Conservation (phyloP, 2,329 filamentous ascomycete species). For the Arthrobotrys conoides region DNA sequence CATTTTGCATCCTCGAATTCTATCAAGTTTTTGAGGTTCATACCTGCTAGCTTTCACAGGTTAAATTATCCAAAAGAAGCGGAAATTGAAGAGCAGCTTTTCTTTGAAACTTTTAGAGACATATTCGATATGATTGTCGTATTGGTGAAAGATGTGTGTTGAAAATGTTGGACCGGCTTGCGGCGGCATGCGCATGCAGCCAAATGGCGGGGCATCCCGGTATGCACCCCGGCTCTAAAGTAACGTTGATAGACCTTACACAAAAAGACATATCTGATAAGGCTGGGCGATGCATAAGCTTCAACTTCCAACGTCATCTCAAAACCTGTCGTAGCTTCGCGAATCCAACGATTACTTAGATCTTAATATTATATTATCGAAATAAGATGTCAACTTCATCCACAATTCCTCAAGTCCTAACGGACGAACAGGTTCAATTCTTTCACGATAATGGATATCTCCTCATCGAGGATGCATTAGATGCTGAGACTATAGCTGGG, state of each 20-base stretch:
- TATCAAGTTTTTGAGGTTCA: too few species aligned
- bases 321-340: not conserved
- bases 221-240: constrained; percentile 13
- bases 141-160: constrained; percentile 22
- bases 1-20: not conserved
- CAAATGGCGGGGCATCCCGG: constrained; percentile 21
- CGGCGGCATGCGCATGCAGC: constrained; percentile 21
- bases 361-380: not conserved
- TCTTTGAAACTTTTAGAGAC: too few species aligned
- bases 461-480: constrained; percentile 83
- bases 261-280: constrained; percentile 9
- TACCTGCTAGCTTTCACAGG: too few species aligned
- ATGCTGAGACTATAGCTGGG: constrained; percentile 74
- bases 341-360: not conserved
- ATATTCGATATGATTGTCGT: too few species aligned
- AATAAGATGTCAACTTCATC: constrained; percentile 36
- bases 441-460: constrained; percentile 92
- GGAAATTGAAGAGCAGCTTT: not conserved
- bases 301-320: not conserved
- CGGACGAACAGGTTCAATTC: constrained; percentile 77
- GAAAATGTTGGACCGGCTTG: constrained; percentile 34
- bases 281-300: constrained; percentile 1
- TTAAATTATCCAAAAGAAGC: too few species aligned
- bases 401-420: constrained; percentile 72
- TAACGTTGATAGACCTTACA: constrained; percentile 9